These are phyloP conservation scores for Paecilomyces dactylethromorphus DNA, from an alignment of 2,329 filamentous ascomycete species.

Conservation along the genomic window DNA sequence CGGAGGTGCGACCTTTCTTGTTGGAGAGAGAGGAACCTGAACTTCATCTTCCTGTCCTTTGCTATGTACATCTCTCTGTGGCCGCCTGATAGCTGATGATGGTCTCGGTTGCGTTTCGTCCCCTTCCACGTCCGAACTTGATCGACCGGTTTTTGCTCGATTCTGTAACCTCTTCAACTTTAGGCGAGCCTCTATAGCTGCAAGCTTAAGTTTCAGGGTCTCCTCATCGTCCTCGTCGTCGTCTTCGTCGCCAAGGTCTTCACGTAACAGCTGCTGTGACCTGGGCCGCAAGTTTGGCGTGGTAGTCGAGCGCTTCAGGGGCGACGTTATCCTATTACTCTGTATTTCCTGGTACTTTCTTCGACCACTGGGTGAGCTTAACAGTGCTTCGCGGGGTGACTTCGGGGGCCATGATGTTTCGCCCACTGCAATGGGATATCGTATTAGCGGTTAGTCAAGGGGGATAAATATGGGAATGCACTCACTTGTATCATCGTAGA, in stretches of 20 bases:
- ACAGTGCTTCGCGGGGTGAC: conserved; percentile 56
- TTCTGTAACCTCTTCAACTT: conserved; percentile 76
- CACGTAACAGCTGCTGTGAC: conserved; percentile 24
- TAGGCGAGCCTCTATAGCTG: conserved; percentile 80
- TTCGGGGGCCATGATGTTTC: conserved; percentile 55
- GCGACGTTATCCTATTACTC: conserved; percentile 61
- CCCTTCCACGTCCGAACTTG: conserved; percentile 16
- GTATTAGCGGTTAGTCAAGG: neutral
- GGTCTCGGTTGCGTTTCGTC: conserved; percentile 14
- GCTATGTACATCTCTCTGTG: conserved; percentile 8
- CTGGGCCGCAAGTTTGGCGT: conserved; percentile 32
- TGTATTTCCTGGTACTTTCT: conserved; percentile 64
- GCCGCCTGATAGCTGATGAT: conserved; percentile 17
- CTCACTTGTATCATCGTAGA: neutral
- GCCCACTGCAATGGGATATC: conserved; percentile 23
- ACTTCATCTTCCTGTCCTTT: conserved; percentile 35
- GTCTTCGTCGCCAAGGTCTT: conserved; percentile 38
- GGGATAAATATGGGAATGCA: neutral
- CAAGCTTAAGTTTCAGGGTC: conserved; percentile 74
- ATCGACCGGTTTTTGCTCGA: conserved; percentile 20
- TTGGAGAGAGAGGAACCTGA: conserved; percentile 72
- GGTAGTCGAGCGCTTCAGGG: conserved; percentile 47
- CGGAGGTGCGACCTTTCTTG: conserved; percentile 42
- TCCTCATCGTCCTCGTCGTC: conserved; percentile 83
- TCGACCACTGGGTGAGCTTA: conserved; percentile 71